Base-by-base conservation (phyloP, 2,329 filamentous ascomycete genomes). In the Calonectria honghensis region DNA sequence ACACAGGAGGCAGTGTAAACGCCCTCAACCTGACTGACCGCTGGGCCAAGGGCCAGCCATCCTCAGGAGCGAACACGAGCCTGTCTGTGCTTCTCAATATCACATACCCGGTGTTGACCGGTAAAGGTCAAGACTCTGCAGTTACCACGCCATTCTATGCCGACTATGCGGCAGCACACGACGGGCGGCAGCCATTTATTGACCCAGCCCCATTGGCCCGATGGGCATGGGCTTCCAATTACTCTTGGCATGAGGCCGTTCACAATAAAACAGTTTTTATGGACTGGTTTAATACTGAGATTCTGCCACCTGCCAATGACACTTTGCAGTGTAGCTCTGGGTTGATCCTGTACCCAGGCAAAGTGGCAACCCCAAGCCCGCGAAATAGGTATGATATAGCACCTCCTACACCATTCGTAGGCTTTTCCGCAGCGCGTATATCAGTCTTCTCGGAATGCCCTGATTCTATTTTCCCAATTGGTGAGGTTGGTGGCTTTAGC, bases 251-350 rank as follows among this genome's bases (percentile, higher is more conserved):
- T 0, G 81, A 86, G 4, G 90, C 87, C 6, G 81, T 89, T 11
- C 77, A 82, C 6, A 90, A 91, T 79, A 91, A 90, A 75, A 89
- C 89, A 0, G 75, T 85, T 29, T 88, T 88, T 77, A 86, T 84
- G 81, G 77, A 85, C 65, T 87, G 86, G 84, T 89, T 90, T 79
- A 87, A 87, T 24, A 20, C 37, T 31, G 48, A 63, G 29, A 61
- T 70, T 37, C 67, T 70, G 20, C 39, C 67, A 9, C 32, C 48
- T n/a, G 48, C 27, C 32, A 18, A 39, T 54, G 35, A 68, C 35
- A 37, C 31, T 35, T 10, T 39, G 24, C 31, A 37, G 20, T 68
- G 65, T 16, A 39, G 31, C 13, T 68, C 65, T 6, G 65, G 65
- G 20, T 35, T 68, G 27, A 37, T 68, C 29, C 35, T 68, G 24